A percentile compares a stretch with the other conserved stretches of the same genome.
These are phyloP conservation scores for Lentinula edodes DNA, from an alignment of 768 basidiomycete genomes.

Conservation along the genomic window DNA sequence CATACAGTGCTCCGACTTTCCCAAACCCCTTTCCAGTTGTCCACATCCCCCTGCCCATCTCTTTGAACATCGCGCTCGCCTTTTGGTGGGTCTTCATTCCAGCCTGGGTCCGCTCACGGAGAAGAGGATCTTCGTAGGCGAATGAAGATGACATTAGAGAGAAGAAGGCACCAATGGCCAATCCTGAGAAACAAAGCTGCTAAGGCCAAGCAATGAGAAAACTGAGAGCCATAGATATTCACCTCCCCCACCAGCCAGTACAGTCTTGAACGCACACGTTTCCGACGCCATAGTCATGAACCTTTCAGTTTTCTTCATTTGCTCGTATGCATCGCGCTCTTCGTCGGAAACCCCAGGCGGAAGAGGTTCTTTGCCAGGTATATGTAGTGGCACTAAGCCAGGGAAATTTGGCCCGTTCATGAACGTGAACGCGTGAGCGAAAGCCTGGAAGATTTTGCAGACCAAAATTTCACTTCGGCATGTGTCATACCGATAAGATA, in stretches of 20 bases:
- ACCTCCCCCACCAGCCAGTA: conserved; percentile 81
- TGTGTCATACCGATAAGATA: neutral
- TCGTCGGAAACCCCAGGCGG: conserved; percentile 81
- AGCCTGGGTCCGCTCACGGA: conserved; percentile 56
- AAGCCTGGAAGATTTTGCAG: neutral
- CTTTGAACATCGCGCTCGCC: conserved; percentile 79
- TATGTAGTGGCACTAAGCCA: conserved; percentile 67
- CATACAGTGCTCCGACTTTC: conserved; percentile 89
- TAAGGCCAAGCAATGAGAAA: neutral
- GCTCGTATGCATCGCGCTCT: conserved; percentile 59
- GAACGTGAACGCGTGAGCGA: neutral
- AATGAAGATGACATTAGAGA: conserved; percentile 95
- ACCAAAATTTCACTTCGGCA: neutral
- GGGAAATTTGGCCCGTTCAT: conserved; percentile 23
- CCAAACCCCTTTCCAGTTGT: conserved; percentile 86
- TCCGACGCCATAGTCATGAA: conserved; percentile 73
- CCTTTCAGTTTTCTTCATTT: conserved; percentile 74
- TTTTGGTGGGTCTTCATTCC: conserved; percentile 67
- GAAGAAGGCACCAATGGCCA: conserved; percentile 92
- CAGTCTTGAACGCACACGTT: conserved; percentile 80
- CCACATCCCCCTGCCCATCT: conserved; percentile 95
- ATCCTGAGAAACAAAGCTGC: conserved; percentile 44
- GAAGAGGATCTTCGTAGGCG: conserved; percentile 89
- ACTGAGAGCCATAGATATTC: conserved; percentile 20
- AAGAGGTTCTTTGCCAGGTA: conserved; percentile 82